These are phyloP conservation scores for Claviceps humidiphila DNA, from an alignment of 2,329 filamentous ascomycete genomes.

Conservation along the genomic window DNA sequence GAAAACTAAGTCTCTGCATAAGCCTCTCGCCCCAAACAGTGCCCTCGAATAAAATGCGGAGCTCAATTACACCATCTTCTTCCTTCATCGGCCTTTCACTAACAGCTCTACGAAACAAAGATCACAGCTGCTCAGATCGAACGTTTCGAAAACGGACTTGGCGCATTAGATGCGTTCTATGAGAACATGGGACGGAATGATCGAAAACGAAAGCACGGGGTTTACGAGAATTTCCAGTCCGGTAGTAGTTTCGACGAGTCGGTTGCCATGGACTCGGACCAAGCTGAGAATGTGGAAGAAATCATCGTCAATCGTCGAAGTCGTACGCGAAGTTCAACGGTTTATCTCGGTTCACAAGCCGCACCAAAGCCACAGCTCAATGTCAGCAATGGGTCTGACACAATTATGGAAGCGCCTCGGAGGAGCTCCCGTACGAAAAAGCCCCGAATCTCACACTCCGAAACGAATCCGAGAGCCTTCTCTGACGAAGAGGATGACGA, in stretches of 20 bases:
- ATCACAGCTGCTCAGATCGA: constrained; percentile 18
- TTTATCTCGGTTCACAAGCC: neutral
- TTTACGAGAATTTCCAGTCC: constrained; percentile 18
- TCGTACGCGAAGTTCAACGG: neutral
- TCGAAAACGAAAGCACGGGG: constrained; percentile 20
- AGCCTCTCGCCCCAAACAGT: neutral
- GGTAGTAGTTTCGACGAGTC: constrained; percentile 12
- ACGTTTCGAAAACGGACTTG: constrained; percentile 19
- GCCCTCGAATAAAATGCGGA: neutral
- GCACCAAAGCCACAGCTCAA: constrained; percentile 4
- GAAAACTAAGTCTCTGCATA: neutral
- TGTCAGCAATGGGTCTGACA: constrained; percentile 1
- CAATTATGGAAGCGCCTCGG: constrained; percentile 6
- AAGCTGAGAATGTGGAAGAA: constrained; percentile 11
- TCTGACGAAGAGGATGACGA: constrained; percentile 21
- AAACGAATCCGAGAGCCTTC: neutral
- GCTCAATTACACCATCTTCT: neutral
- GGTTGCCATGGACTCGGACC: constrained; percentile 16
- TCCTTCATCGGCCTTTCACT: constrained; percentile 4
- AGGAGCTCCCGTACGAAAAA: constrained; percentile 4
- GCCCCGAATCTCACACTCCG: neutral
- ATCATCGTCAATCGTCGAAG: constrained; percentile 1
- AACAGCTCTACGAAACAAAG: constrained; percentile 12
- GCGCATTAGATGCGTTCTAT: constrained; percentile 13
- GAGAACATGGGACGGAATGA: constrained; percentile 7